Evolutionary conservation across 192 early-diverging fungal genomes (phyloP), one percentile per base, ranked within the genome.

Genomic region (Oehlia diaphana): DNA sequence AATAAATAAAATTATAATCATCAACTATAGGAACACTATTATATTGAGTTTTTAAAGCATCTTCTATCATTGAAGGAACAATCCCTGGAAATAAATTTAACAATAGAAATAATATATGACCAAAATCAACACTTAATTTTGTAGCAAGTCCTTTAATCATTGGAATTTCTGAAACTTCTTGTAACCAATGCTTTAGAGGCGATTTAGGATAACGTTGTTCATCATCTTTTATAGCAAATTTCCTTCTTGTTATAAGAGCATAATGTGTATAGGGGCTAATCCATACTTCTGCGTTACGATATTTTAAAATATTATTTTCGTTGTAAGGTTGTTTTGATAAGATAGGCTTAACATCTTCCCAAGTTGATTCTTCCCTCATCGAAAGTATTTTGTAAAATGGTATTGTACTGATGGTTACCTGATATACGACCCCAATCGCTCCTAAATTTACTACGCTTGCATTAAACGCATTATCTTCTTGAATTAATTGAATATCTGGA

Each of bases 251-350:
- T 28, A 49, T 26, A n/a, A 72, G 35, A 49, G 44, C 23, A 9
- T 72, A 72, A 49, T 10, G 31, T 2, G 70, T 72, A 49, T 72
- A 72, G 9, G 70, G 70, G 13, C 47, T 72, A 37, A 72, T 50
- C 44, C 70, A 72, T 47, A 72, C 6, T 72, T 72, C 70, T 26
- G 9, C 8, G 28, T 72, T 72, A 26, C 44, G 39, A 10, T 49
- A 28, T 13, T 12, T 72, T 47, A 72, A 28, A 49, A 47, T 47
- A 2, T 39, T n/a, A 49, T 72, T 72, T 23, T 9, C 23, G 1
- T n/a, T 6, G 50, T 72, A 50, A 49, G 70, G 70, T 49, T 26
- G 4, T 28, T 50, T 19, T 72, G 21, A 21, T 49, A 72, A 28
- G 10, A 72, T 49, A 3, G 44, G 44, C 50, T 50, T 72, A 16